Evolutionary conservation across 2,329 filamentous ascomycete genomes (phyloP), one percentile per base, ranked within the genome.

Genomic region (Xylariales sp.): DNA sequence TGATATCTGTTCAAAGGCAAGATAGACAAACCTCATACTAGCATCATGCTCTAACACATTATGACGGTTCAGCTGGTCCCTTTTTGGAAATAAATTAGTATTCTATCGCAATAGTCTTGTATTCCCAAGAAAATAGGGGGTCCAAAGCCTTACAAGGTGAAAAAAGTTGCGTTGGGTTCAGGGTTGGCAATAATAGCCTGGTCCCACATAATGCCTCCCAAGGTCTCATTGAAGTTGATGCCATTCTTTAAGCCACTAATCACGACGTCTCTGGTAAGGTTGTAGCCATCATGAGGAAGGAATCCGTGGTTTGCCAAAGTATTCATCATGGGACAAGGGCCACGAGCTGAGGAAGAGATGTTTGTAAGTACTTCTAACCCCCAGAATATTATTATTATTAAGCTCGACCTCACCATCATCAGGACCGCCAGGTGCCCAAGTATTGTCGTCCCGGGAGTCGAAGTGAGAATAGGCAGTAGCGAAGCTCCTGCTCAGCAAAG

Each of bases 271-370:
- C 50, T 44, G 6, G 61, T 65, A 34, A 69, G 51, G 46, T 65
- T 57, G 23, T 51, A 54, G 29, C 67, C 67, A 29, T 67, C 50
- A 32, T 59, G 67, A 2, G 64, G 67, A 3, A 72, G 58, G 40
- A 64, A 69, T 11, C 61, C 62, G 41, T 71, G 63, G 50, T 72
- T 72, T 6, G 67, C 65, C 15, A 72, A 54, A 0, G 67, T 62
- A 45, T 72, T 72, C 44, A 72, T 56, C 59, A 69, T 68, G 4
- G 69, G 67, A 39, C 67, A 72, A 18, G 69, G 66, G 0, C 62
- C 56, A 13, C 59, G 55, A n/a, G 57, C 56, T 62, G 13, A 10
- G 13, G 14, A 16, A 17, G 13, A 21, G 12, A 29, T n/a, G n/a
- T n/a, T n/a, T n/a, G n/a, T n/a, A n/a, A n/a, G n/a, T n/a, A n/a